Conservation (phyloP, 2,329 filamentous ascomycete genomes). For the Chrysoporthe deuterocubensis region DNA sequence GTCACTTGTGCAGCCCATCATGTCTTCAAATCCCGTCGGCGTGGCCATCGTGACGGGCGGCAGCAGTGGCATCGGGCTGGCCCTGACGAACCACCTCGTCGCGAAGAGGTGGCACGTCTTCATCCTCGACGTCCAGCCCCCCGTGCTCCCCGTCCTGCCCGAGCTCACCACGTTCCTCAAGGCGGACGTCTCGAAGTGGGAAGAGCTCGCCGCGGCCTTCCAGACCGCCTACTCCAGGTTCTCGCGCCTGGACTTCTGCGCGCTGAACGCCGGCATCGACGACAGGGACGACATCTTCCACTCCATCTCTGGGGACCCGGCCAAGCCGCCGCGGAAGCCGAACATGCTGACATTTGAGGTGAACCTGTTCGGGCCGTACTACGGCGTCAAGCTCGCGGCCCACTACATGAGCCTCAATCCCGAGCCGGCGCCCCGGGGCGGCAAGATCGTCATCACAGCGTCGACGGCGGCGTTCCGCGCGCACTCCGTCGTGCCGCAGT, state of each 20-base stretch:
- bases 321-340: conserved; percentile 5
- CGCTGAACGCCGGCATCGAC: conserved; percentile 18
- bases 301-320: conserved; percentile 6
- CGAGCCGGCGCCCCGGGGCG: conserved; percentile 2
- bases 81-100: conserved; percentile 44
- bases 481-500: conserved; percentile 10
- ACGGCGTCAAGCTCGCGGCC: conserved; percentile 21
- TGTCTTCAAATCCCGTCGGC: conserved; percentile 14
- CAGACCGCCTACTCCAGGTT: conserved; percentile 10
- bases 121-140: conserved; percentile 16
- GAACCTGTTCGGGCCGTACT: conserved; percentile 15
- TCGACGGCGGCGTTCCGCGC: conserved; percentile 7
- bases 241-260: conserved; percentile 17
- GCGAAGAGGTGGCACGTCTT: conserved; percentile 34
- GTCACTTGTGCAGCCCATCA: background rate
- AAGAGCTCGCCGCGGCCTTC: conserved; percentile 15
- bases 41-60: conserved; percentile 48
- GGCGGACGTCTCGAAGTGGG: conserved; percentile 19
- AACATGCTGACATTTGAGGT: conserved; percentile 22
- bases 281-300: conserved; percentile 20
- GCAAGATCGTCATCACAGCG: conserved; percentile 18
- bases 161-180: conserved; percentile 12
- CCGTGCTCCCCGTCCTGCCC: background rate
- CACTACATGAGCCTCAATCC: conserved; percentile 21
- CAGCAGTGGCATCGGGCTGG: conserved; percentile 52